A percentile compares a stretch with the other conserved stretches of the same genome.
phyloP scores from a whole-genome alignment of 1,139 yeast genomes.

The Sugiyamaella castrensis region DNA sequence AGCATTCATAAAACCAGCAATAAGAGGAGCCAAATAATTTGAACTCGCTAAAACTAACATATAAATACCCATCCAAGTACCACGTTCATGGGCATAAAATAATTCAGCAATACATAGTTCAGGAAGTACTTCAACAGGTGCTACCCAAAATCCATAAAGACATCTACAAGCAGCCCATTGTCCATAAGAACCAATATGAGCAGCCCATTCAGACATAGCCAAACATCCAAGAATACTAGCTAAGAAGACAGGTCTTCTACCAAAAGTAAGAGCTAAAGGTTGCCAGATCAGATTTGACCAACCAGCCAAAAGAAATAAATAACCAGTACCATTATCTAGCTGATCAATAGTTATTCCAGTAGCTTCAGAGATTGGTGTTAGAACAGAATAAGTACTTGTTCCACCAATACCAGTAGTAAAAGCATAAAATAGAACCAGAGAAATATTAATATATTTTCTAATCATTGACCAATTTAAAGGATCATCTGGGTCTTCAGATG shows the following conservation, averaged over 20 bases:
- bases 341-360: slow-evolving; percentile 43
- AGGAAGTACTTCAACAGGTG: slow-evolving; percentile 56
- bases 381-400: slow-evolving; percentile 48
- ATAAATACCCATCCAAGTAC: slow-evolving; percentile 71
- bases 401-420: slow-evolving; percentile 45
- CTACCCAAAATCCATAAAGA: slow-evolving; percentile 49
- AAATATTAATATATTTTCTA: slow-evolving; percentile 38
- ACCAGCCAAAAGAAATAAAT: slow-evolving; percentile 48
- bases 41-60: slow-evolving; percentile 76
- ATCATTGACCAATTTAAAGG: slow-evolving; percentile 45
- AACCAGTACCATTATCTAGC: slow-evolving; percentile 53
- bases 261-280: slow-evolving; percentile 53
- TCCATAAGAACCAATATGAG: slow-evolving; percentile 31
- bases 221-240: slow-evolving; percentile 40
- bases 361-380: slow-evolving; percentile 42
- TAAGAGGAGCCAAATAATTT: slow-evolving; percentile 71
- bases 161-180: slow-evolving; percentile 44
- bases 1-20: slow-evolving; percentile 66
- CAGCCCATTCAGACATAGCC: slow-evolving; percentile 35
- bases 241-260: slow-evolving; percentile 51
- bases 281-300: slow-evolving; percentile 49
- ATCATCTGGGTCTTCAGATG: slow-evolving; percentile 49
- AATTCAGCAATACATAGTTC: slow-evolving; percentile 42
- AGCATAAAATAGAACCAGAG: slow-evolving; percentile 41
- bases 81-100: slow-evolving; percentile 74